Evolutionary conservation across 345 rosid species (phyloP), one percentile per base, ranked within the genome.

Genomic region (Gossypium arboreum): DNA sequence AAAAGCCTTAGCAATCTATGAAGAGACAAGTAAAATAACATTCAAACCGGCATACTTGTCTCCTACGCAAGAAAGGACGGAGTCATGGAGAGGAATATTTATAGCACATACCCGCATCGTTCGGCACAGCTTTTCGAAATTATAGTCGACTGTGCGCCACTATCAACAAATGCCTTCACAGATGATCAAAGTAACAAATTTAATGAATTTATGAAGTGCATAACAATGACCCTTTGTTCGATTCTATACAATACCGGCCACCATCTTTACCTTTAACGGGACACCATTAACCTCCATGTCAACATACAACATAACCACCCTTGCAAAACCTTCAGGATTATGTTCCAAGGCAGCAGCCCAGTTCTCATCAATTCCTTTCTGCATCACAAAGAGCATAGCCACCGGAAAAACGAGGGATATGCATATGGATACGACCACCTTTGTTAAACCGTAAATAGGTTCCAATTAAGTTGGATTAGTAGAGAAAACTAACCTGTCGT

Each of bases 351-450:
- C 98, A 82, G 99, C 99, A 83, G 87, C 99, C 99, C 98, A 90
- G 71, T 95, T 95, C 84, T 95, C 99, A 85, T 95, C 99, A 76
- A 95, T 95, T 76, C 99, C 99, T 90, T 91, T 93, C 99, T 95
- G 93, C 78, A 79, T 56, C 22, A 43, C 48, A 54, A n/a, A 34
- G 16, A 55, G 10, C 45, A 17, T 73, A 73, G 58, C 16, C 2
- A 15, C 68, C 41, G 45, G 43, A 73, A 25, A 44, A 59, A 59
- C 45, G 54, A 69, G 60, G 7, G 25, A 51, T 17, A 27, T 9
- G 4, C 39, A 69, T 52, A 25, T 9, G 12, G 45, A 17, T 27
- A 52, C 1, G 17, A 17, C 47, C n/a, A 27, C 22, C 73, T 27
- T 69, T 29, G 58, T 69, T 24, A 27, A 69, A 52, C 60, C 10